These are phyloP conservation scores for Botryosphaeria agaves DNA, from an alignment of 2,329 filamentous ascomycete species.

Conservation along the genomic window DNA sequence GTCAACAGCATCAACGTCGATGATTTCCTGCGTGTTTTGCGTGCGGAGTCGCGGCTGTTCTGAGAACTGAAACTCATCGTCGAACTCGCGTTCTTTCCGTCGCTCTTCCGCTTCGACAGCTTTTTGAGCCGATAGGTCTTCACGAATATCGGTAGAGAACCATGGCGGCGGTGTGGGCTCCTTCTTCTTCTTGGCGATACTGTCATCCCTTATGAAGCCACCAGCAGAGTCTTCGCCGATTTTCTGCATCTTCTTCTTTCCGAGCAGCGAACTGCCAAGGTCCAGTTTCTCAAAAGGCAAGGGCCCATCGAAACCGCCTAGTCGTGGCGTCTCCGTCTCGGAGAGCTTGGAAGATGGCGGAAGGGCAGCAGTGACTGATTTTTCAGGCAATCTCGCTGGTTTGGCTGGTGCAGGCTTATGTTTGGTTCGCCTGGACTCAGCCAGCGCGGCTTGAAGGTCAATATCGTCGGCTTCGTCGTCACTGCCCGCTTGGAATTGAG, in stretches of 20 bases:
- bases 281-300: conserved; percentile 74
- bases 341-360: conserved; percentile 1
- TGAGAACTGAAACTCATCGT: conserved; percentile 45
- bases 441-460: conserved; percentile 61
- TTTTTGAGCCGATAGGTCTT: conserved; percentile 37
- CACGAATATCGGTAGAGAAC: conserved; percentile 41
- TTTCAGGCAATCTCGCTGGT: conserved; percentile 21
- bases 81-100: conserved; percentile 38
- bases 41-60: conserved; percentile 40
- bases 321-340: conserved; percentile 36
- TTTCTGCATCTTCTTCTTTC: conserved; percentile 34
- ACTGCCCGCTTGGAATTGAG: conserved; percentile 21
- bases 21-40: conserved; percentile 31
- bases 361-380: conserved; percentile 17
- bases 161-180: conserved; percentile 54
- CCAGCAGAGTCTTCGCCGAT: conserved; percentile 39
- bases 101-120: conserved; percentile 25
- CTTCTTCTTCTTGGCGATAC: conserved; percentile 18
- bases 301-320: conserved; percentile 59
- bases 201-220: conserved; percentile 43
- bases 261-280: conserved; percentile 43
- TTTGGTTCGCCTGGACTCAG: conserved; percentile 41
- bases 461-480: conserved; percentile 56
- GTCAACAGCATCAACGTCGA: conserved; percentile 26
- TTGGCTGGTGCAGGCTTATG: conserved; percentile 9